phyloP scores from a whole-genome alignment of 179 eudicot species.

The Camellia oleifera region DNA sequence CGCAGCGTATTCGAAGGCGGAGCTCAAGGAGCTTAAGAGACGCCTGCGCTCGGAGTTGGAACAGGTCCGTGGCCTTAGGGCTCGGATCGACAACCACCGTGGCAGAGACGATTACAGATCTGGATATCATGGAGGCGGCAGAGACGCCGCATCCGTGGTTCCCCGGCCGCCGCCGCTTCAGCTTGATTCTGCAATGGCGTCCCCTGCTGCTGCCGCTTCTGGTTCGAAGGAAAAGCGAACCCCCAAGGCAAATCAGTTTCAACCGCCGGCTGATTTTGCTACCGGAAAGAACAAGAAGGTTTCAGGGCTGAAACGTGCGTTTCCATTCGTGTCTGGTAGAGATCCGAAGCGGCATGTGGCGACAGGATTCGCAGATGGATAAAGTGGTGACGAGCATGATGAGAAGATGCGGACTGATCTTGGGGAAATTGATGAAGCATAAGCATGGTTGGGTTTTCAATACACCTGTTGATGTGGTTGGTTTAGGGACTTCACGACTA shows the following conservation, averaged over 20 bases:
- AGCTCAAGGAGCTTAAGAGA: conserved; percentile 44
- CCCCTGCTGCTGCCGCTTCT: conserved; percentile 23
- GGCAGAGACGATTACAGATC: neutral
- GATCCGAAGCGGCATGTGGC: conserved; percentile 24
- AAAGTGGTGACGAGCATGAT: conserved; percentile 23
- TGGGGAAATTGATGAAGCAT: conserved; percentile 32
- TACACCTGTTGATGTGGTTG: conserved; percentile 23
- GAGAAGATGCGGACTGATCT: conserved; percentile 21
- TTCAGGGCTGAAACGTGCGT: conserved; percentile 20
- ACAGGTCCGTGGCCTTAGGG: conserved; percentile 37
- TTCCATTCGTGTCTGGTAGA: neutral
- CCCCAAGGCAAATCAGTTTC: conserved; percentile 34
- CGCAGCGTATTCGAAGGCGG: conserved; percentile 45
- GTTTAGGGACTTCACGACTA: conserved; percentile 47
- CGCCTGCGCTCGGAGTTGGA: conserved; percentile 53
- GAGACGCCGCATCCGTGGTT: conserved; percentile 32
- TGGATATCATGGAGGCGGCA: neutral
- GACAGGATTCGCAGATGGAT: conserved; percentile 6
- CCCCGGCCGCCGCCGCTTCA: conserved; percentile 29
- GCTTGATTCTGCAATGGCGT: conserved; percentile 23
- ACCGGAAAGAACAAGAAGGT: conserved; percentile 39
- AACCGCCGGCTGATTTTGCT: conserved; percentile 36
- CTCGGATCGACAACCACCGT: conserved; percentile 25
- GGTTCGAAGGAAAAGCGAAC: conserved; percentile 40
- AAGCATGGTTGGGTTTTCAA: conserved; percentile 34